These are phyloP conservation scores for Phaeosphaeriaceae sp. DNA, from an alignment of 2,329 filamentous ascomycete species.

Conservation along the genomic window DNA sequence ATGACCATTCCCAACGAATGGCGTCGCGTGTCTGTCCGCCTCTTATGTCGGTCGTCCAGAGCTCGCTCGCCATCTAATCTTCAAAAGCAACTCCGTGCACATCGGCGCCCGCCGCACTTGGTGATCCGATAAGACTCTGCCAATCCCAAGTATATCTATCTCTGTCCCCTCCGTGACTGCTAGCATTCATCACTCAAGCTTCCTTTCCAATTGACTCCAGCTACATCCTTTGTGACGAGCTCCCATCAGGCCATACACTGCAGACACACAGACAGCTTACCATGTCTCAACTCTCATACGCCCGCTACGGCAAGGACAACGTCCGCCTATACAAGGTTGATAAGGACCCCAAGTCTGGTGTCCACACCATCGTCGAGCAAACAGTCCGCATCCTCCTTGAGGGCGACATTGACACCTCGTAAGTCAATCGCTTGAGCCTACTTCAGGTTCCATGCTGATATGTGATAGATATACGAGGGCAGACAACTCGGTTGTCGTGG, in stretches of 20 bases:
- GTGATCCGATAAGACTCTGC: conserved; percentile 39
- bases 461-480: conserved; percentile 79
- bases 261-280: conserved; percentile 10
- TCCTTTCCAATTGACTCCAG: conserved; percentile 10
- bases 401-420: conserved; percentile 87
- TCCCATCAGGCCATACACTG: not conserved
- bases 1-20: conserved; percentile 40
- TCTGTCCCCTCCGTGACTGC: conserved; percentile 21
- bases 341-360: conserved; percentile 74
- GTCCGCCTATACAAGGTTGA: conserved; percentile 97
- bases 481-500: conserved; percentile 94
- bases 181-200: conserved; percentile 16
- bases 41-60: conserved; percentile 24
- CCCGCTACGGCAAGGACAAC: conserved; percentile 94
- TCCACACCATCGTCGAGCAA: conserved; percentile 91
- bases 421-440: conserved; percentile 43
- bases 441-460: conserved; percentile 20
- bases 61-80: conserved; percentile 32
- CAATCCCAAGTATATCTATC: conserved; percentile 38
- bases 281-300: conserved; percentile 60
- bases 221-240: not conserved
- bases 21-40: conserved; percentile 29
- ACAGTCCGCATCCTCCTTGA: conserved; percentile 92
- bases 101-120: conserved; percentile 42
- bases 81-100: conserved; percentile 33